Percentiles rank a stretch among this genome's conserved stretches.
These are phyloP conservation scores for Vitis hybrid DNA, from an alignment of 177 flowering plant genomes.

Conservation along the genomic window DNA sequence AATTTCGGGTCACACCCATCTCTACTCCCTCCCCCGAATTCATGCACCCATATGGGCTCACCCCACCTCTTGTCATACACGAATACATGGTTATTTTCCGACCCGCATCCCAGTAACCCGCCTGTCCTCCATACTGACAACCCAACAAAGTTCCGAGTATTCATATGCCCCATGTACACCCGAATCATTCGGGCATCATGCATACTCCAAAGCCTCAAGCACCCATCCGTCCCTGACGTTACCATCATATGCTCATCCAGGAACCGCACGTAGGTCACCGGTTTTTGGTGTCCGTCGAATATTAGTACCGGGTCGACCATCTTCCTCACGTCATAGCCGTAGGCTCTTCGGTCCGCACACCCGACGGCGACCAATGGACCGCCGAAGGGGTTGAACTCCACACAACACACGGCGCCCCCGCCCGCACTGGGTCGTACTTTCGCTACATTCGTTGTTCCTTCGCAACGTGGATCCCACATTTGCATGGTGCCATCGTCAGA, in stretches of 20 bases:
- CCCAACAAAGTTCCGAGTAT: slow-evolving; percentile 62
- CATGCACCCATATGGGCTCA: slow-evolving; percentile 61
- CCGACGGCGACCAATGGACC: slow-evolving; percentile 45
- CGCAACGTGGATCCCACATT: slow-evolving; percentile 69
- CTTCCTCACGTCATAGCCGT: slow-evolving; percentile 50
- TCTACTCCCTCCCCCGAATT: slow-evolving; percentile 21
- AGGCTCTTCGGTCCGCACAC: slow-evolving; percentile 53
- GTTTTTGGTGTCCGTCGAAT: slow-evolving; percentile 48
- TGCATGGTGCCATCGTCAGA: slow-evolving; percentile 43
- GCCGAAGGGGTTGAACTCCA: slow-evolving; percentile 59
- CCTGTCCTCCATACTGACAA: slow-evolving; percentile 62
- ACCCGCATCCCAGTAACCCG: slow-evolving; percentile 65
- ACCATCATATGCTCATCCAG: slow-evolving; percentile 33
- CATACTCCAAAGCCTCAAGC: slow-evolving; percentile 55
- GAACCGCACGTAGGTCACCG: slow-evolving; percentile 58
- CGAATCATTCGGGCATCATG: slow-evolving; percentile 25
- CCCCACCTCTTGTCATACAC: slow-evolving; percentile 75
- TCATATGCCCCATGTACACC: slow-evolving; percentile 59
- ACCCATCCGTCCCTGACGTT: slow-evolving; percentile 55
- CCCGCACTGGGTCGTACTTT: slow-evolving; percentile 33
- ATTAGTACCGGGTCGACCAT: slow-evolving; percentile 37
- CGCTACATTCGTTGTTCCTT: slow-evolving; percentile 31
- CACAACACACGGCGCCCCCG: slow-evolving; percentile 52
- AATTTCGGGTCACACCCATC: slow-evolving; percentile 25
- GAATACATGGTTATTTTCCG: slow-evolving; percentile 58